Evolutionary conservation across 2,329 filamentous ascomycete genomes (phyloP).

Genomic region (Pseudocercospora musae): DNA sequence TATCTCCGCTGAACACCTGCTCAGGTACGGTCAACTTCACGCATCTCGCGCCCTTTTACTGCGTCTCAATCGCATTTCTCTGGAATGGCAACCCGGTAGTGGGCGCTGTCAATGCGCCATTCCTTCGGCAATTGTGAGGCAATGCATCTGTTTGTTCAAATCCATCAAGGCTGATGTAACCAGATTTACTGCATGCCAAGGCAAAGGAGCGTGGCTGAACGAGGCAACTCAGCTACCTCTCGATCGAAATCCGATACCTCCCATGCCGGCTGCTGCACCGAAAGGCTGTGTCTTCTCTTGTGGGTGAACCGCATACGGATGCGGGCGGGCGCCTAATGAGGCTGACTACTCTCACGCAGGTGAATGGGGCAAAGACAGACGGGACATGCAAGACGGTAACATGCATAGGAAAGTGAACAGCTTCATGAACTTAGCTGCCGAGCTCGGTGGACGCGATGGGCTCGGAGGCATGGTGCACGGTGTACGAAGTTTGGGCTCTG

Average conservation of each 20-base stretch:
- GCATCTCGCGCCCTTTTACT: constrained; percentile 78
- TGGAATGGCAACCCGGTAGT: constrained; percentile 59
- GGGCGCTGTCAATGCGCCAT: constrained; percentile 70
- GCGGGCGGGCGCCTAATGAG: background rate
- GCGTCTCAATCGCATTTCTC: constrained; percentile 70
- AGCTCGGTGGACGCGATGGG: constrained; percentile 59
- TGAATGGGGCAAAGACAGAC: constrained; percentile 70
- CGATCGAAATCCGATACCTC: constrained; percentile 58
- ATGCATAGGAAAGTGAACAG: constrained; percentile 69
- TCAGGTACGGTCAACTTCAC: constrained; percentile 72
- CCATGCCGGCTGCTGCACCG: constrained; percentile 62
- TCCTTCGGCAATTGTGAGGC: constrained; percentile 44
- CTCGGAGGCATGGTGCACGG: constrained; percentile 79
- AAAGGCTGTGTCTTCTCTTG: constrained; percentile 69
- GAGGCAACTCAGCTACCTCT: constrained; percentile 62
- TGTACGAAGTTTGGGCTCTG: constrained; percentile 67
- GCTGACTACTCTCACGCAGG: background rate
- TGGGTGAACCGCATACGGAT: constrained; percentile 41
- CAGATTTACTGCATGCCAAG: constrained; percentile 67
- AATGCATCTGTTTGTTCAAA: background rate
- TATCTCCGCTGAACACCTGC: background rate
- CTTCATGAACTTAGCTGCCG: constrained; percentile 71
- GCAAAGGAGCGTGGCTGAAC: constrained; percentile 67
- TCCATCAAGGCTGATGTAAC: constrained; percentile 26
- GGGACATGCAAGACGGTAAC: constrained; percentile 64